Evolutionary conservation across 148 eudicot species (phyloP).

Genomic region (Chenopodium suecicum): DNA sequence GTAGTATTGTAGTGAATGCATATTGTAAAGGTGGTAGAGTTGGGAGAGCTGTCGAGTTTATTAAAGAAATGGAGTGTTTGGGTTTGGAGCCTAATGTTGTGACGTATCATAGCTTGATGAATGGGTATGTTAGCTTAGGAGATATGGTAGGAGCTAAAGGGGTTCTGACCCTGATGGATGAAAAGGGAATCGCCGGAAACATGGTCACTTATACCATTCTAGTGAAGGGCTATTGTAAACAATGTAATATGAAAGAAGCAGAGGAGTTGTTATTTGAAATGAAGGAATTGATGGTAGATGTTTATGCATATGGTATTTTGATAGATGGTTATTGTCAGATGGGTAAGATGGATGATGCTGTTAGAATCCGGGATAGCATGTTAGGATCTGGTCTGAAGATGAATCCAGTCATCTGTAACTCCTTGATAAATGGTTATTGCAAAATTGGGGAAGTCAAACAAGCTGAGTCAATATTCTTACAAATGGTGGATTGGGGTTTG

Average conservation of each 20-base stretch:
- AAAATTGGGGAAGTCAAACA: slow-evolving; percentile 54
- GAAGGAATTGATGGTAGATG: slow-evolving; percentile 48
- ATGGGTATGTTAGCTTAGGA: slow-evolving; percentile 36
- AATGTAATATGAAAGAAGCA: slow-evolving; percentile 54
- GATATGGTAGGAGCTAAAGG: slow-evolving; percentile 38
- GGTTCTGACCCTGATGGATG: slow-evolving; percentile 58
- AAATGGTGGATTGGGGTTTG: slow-evolving; percentile 57
- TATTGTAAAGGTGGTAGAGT: slow-evolving; percentile 50
- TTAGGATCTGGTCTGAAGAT: slow-evolving; percentile 49
- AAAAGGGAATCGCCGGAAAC: slow-evolving; percentile 41
- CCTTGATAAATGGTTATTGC: slow-evolving; percentile 80
- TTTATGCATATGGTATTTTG: slow-evolving; percentile 54
- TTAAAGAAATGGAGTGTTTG: slow-evolving; percentile 29
- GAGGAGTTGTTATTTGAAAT: slow-evolving; percentile 51
- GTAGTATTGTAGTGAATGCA: slow-evolving; percentile 72
- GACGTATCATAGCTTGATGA: slow-evolving; percentile 42
- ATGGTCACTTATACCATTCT: slow-evolving; percentile 56
- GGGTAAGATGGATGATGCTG: slow-evolving; percentile 64
- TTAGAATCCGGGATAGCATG: slow-evolving; percentile 62
- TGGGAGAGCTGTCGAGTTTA: slow-evolving; percentile 25
- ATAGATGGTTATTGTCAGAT: slow-evolving; percentile 63
- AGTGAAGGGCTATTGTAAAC: slow-evolving; percentile 70
- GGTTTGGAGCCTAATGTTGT: slow-evolving; percentile 39
- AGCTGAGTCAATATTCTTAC: slow-evolving; percentile 43
- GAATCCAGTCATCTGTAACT: slow-evolving; percentile 62